A percentile compares a stretch with the other conserved stretches of the same genome.
These are phyloP conservation scores for Seminavis robusta DNA, from an alignment of 108 stramenopile species.

Conservation along the genomic window DNA sequence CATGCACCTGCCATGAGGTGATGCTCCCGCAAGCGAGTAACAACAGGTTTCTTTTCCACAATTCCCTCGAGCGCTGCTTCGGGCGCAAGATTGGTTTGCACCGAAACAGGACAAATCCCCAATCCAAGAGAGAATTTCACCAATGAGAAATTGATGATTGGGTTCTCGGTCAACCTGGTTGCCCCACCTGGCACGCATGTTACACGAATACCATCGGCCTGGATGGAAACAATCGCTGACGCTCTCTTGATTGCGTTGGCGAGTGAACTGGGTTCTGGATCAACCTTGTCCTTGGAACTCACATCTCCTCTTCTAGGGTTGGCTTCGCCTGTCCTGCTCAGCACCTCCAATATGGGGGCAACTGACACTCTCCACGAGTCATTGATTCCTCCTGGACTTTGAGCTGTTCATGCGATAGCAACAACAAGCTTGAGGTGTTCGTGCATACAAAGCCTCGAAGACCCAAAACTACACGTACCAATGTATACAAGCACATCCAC, in stretches of 20 bases:
- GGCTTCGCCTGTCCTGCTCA: constrained; percentile 15
- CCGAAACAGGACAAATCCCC: constrained; percentile 16
- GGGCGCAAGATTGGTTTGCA: constrained; percentile 2
- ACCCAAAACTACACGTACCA: no score
- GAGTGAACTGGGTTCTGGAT: background rate
- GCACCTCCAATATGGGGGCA: constrained; percentile 33
- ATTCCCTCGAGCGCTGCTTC: background rate
- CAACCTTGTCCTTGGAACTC: background rate
- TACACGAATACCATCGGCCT: constrained; percentile 38
- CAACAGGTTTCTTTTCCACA: no score
- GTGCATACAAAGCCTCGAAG: no score
- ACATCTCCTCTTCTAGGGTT: constrained; percentile 7
- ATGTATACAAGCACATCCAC: constrained; percentile 59
- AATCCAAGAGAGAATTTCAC: constrained; percentile 28
- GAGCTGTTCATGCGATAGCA: no score
- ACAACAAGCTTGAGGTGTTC: no score
- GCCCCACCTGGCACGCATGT: constrained; percentile 65
- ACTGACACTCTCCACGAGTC: constrained; percentile 40
- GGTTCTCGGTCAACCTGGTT: constrained; percentile 43
- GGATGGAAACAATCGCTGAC: constrained; percentile 26
- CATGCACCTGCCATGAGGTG: constrained; percentile 29
- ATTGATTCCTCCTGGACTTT: constrained; percentile 44
- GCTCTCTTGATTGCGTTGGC: constrained; percentile 22
- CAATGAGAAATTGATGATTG: constrained; percentile 47
- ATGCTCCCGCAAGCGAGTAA: constrained; percentile 4